Base-by-base conservation (phyloP, 768 basidiomycete genomes). In the Rhizopogon rudus region DNA sequence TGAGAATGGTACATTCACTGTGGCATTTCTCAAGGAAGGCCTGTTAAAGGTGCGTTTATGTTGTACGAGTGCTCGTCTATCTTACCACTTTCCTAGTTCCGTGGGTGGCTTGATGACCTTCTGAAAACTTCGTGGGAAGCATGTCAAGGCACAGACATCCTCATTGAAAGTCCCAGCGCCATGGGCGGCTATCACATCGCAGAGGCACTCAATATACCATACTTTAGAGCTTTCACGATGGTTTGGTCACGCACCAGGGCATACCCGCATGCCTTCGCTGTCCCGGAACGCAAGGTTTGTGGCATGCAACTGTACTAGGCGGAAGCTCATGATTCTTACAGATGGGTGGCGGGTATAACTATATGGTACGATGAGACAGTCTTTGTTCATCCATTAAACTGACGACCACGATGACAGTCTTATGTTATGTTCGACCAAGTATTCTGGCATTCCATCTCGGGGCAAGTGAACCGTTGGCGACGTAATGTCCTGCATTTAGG, bases 101-200 rank as follows among this genome's bases (percentile, higher is more conserved):
- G 97, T 51, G 94, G 93, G 9, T 98, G 96, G 96, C 75, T 98
- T 40, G 97, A 99, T 66, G 97, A 99, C 67, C 79, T 99, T 7
- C 81, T 99, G 44, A 87, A 86, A 69, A 93, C 93, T 0, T 91
- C 94, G 2, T 98, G 95, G 94, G 88, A 93, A 61, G 95, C 94
- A 0, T 98, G 97, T 66, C 93, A 96, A 72, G 87, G 84, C 37
- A 93, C 93, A 0, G 95, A 99, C 67, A 82, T 98, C 29, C 79
- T 99, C 40, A 77, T 99, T 44, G 96, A 99, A 73, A 93, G 91
- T 65, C 96, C 96, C 0, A 94, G 91, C 65, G 94, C 96, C 10
- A 99, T 99, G 92, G 93, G 87, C 28, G 96, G 96, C 9, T 89
- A 89, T 59, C 96, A 99, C 65, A 96, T 99, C 52, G 97, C 96